Conservation (phyloP, 1,139 yeast species). For the Saccharomyces hybrid region DNA sequence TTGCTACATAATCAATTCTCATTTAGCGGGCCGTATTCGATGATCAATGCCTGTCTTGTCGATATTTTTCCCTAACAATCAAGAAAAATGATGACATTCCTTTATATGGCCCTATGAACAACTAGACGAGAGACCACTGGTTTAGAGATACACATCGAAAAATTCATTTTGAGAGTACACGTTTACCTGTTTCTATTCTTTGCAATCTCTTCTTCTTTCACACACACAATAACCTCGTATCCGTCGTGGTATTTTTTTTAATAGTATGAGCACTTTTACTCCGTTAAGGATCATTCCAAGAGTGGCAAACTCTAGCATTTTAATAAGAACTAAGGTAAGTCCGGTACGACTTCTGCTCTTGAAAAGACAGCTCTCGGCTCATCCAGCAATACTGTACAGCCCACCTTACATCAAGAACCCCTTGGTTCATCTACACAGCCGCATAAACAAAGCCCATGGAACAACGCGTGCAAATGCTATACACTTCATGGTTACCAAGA, state of each 20-base stretch:
- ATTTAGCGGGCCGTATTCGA: not conserved
- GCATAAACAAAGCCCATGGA: not conserved
- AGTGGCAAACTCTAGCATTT: not conserved
- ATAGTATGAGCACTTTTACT: not conserved
- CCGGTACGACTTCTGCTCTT: not conserved
- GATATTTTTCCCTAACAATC: not conserved
- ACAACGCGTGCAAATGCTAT: not conserved
- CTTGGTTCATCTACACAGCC: not conserved
- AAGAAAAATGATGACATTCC: too few species aligned
- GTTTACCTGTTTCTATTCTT: not conserved
- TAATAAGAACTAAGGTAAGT: not conserved
- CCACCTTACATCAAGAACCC: not conserved
- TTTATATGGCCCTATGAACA: too few species aligned
- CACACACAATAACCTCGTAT: not conserved
- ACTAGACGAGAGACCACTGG: too few species aligned
- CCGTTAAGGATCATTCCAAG: not conserved
- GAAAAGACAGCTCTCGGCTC: not conserved
- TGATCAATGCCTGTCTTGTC: not conserved
- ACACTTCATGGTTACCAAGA: slow-evolving; percentile 10
- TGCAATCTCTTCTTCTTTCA: not conserved
- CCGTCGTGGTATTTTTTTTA: not conserved
- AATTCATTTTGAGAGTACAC: too few species aligned
- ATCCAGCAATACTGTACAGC: not conserved
- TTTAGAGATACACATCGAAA: too few species aligned
- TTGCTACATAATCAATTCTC: not conserved